phyloP scores from a whole-genome alignment of 495 filamentous ascomycete species.

The Diplogelasinospora grovesii region DNA sequence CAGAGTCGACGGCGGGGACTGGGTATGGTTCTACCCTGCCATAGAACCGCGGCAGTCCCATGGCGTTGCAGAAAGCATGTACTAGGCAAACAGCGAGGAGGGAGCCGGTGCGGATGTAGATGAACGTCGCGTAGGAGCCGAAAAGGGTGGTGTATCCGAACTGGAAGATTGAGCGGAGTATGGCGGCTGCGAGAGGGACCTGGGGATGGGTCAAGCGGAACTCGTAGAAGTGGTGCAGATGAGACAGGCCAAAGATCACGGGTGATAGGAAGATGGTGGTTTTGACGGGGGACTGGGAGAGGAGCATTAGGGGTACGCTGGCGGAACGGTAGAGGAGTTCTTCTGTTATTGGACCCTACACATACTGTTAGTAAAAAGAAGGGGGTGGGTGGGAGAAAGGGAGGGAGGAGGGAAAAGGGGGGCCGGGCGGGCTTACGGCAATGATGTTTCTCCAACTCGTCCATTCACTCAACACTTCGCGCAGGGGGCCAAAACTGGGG shows the following conservation, averaged over 20 bases:
- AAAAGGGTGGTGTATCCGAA: constrained; percentile 91
- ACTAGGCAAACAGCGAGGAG: constrained; percentile 62
- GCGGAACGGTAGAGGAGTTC: constrained; percentile 88
- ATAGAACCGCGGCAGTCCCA: constrained; percentile 83
- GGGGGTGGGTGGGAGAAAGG: neutral
- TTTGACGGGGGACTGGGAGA: constrained; percentile 54
- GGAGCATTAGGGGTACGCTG: constrained; percentile 71
- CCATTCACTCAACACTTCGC: constrained; percentile 35
- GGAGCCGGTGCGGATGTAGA: constrained; percentile 84
- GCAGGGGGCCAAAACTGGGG: constrained; percentile 25
- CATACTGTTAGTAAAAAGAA: constrained; percentile 1
- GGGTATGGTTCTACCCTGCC: constrained; percentile 59
- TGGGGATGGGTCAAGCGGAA: constrained; percentile 75
- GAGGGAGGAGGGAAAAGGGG: constrained; percentile 6
- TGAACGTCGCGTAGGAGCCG: constrained; percentile 82
- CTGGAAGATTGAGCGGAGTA: constrained; percentile 72
- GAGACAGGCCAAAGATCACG: constrained; percentile 89
- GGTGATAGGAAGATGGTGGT: constrained; percentile 72
- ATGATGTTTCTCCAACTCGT: constrained; percentile 52
- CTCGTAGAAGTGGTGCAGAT: constrained; percentile 95
- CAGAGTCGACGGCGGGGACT: neutral
- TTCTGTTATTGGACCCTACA: constrained; percentile 80
- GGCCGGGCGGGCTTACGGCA: no score
- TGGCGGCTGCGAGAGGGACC: constrained; percentile 49
- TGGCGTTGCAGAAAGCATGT: constrained; percentile 89